A percentile compares a stretch with the other conserved stretches of the same genome.
Conservation (phyloP, 1,284 basidiomycete species). For the Leccinum idahoense region DNA sequence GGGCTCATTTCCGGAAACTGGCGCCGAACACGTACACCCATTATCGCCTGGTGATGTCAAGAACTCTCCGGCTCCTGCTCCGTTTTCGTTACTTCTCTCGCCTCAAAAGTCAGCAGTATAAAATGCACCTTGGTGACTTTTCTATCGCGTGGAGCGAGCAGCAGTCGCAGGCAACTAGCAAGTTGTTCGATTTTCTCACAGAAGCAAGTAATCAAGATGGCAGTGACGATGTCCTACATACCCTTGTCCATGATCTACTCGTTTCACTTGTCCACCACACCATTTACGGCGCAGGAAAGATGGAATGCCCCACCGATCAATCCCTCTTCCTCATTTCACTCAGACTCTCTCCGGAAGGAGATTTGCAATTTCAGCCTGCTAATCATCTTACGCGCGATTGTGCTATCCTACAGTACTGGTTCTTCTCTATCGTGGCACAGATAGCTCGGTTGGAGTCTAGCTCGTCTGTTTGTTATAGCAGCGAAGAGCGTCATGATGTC, state of each 20-base stretch:
- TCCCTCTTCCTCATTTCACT: neutral
- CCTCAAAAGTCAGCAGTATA: neutral
- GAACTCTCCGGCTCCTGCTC: neutral
- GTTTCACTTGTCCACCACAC: conserved; percentile 4
- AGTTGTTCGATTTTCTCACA: neutral
- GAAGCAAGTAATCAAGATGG: neutral
- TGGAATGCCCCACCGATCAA: conserved; percentile 5
- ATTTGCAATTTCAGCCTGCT: neutral
- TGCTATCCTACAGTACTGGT: conserved; percentile 1
- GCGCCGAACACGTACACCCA: neutral
- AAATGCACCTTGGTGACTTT: neutral
- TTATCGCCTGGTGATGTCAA: neutral
- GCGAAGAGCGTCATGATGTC: neutral
- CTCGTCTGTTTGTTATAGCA: neutral
- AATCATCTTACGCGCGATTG: conserved; percentile 1
- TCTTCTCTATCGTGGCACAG: neutral
- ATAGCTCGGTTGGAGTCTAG: neutral
- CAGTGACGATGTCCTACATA: neutral
- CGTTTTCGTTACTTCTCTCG: neutral
- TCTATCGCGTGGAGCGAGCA: neutral
- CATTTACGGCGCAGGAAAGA: conserved; percentile 1
- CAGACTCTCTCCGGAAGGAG: neutral
- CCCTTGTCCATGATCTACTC: neutral
- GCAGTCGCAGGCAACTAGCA: neutral
- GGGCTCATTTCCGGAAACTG: neutral